Percentiles rank a stretch among this genome's conserved stretches.
Conservation (phyloP, 257 asterid genomes). For the Parsonsia alboflavescens region DNA sequence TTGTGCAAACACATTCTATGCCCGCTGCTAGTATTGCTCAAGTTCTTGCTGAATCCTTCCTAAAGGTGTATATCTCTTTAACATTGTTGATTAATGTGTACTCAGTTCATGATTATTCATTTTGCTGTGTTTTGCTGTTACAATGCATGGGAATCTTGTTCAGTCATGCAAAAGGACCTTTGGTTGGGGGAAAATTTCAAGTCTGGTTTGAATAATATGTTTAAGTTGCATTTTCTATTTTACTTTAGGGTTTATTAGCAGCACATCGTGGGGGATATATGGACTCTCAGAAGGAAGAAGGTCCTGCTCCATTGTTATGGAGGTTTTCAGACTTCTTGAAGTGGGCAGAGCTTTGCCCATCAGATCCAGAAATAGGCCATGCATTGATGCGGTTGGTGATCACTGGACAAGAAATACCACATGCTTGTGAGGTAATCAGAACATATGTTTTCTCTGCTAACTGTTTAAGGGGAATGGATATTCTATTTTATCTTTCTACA, state of each 20-base stretch:
- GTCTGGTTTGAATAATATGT: background rate
- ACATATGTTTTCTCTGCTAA: background rate
- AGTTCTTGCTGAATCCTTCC: conserved; percentile 92
- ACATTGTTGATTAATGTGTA: background rate
- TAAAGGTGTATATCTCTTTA: conserved; percentile 48
- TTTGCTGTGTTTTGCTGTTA: background rate
- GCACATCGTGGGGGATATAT: conserved; percentile 99
- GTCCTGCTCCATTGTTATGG: conserved; percentile 98
- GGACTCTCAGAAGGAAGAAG: conserved; percentile 98
- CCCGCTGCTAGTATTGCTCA: conserved; percentile 96
- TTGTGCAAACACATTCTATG: conserved; percentile 82
- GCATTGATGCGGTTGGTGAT: conserved; percentile 93
- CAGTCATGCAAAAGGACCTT: background rate
- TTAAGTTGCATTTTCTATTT: conserved; percentile 9
- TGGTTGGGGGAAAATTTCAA: background rate
- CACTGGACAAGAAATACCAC: conserved; percentile 98
- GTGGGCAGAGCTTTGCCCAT: conserved; percentile 99
- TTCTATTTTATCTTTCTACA: background rate
- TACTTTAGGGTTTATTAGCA: conserved; percentile 82
- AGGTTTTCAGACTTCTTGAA: conserved; percentile 91
- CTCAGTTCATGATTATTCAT: background rate
- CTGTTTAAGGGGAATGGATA: background rate
- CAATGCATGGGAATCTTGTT: background rate
- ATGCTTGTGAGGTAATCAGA: conserved; percentile 90
- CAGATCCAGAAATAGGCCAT: conserved; percentile 94